Percentiles rank a stretch among this genome's conserved stretches.
Conservation (phyloP, 176 grass and related monocot species). For the Carex scoparia region DNA sequence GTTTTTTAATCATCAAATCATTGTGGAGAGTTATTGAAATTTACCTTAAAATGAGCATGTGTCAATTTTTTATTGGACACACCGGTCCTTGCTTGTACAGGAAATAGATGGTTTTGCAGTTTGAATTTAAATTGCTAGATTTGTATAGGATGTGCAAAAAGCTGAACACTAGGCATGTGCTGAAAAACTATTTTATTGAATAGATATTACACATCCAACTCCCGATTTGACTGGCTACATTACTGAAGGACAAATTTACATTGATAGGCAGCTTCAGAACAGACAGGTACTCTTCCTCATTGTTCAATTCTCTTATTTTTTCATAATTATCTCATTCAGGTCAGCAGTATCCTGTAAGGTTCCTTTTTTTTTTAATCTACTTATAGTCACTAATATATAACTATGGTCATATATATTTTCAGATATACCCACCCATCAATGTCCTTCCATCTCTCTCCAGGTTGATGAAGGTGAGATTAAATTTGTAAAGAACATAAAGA, state of each 20-base stretch:
- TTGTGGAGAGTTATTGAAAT: neutral
- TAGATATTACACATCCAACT: constrained; percentile 96
- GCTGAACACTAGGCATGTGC: neutral
- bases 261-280: constrained; percentile 85
- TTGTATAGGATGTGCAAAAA: neutral
- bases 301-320: neutral
- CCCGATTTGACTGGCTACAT: constrained; percentile 95
- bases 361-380: constrained; percentile 13
- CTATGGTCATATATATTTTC: constrained; percentile 31
- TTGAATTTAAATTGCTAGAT: neutral
- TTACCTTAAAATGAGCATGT: neutral
- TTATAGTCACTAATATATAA: constrained; percentile 15
- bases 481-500: neutral
- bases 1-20: neutral
- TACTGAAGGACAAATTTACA: constrained; percentile 93
- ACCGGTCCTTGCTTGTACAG: neutral
- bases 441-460: constrained; percentile 94
- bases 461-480: constrained; percentile 80
- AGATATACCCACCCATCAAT: constrained; percentile 99
- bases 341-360: neutral
- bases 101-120: neutral
- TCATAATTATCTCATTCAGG: constrained; percentile 3
- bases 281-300: constrained; percentile 54
- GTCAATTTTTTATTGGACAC: neutral
- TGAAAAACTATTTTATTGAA: constrained; percentile 11